Conservation (phyloP, 805 yeast species). For the Candida ficus region DNA sequence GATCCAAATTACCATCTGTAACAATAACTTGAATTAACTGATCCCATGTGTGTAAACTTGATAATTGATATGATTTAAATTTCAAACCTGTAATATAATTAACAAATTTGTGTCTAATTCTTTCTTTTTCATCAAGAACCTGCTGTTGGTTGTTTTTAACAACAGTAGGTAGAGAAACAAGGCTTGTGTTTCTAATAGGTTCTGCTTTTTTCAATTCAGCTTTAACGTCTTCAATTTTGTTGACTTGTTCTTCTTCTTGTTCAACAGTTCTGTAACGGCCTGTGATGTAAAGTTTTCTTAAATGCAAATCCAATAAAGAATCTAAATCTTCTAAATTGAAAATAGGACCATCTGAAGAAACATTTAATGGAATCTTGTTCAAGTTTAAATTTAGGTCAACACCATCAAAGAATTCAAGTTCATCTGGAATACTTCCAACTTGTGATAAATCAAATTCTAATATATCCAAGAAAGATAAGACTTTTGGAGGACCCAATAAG, state of each 20-base stretch:
- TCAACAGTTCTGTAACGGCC: slow-evolving; percentile 19
- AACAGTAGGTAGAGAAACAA: slow-evolving; percentile 13
- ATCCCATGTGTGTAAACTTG: slow-evolving; percentile 77
- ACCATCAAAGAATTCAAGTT: slow-evolving; percentile 26
- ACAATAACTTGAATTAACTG: slow-evolving; percentile 70
- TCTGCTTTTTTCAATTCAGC: slow-evolving; percentile 16
- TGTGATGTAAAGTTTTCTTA: slow-evolving; percentile 17
- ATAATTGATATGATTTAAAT: slow-evolving; percentile 48
- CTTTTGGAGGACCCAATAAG: slow-evolving; percentile 57
- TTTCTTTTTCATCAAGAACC: slow-evolving; percentile 19
- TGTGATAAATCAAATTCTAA: slow-evolving; percentile 53
- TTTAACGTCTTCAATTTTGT: slow-evolving; percentile 12
- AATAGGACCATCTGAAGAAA: slow-evolving; percentile 26
- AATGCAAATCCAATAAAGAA: slow-evolving; percentile 27
- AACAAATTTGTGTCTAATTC: slow-evolving; percentile 32
- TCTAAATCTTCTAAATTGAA: slow-evolving; percentile 41
- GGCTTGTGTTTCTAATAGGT: slow-evolving; percentile 7
- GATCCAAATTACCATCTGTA: slow-evolving; percentile 49
- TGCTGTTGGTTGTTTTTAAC: slow-evolving; percentile 21
- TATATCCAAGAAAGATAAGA: slow-evolving; percentile 66
- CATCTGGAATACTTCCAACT: slow-evolving; percentile 25
- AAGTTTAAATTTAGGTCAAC: slow-evolving; percentile 39
- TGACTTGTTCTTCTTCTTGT: slow-evolving; percentile 17
- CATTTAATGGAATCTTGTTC: slow-evolving; percentile 30
- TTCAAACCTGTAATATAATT: slow-evolving; percentile 42